phyloP scores from a whole-genome alignment of 306 rosid species.

The Rosa multiflora region DNA sequence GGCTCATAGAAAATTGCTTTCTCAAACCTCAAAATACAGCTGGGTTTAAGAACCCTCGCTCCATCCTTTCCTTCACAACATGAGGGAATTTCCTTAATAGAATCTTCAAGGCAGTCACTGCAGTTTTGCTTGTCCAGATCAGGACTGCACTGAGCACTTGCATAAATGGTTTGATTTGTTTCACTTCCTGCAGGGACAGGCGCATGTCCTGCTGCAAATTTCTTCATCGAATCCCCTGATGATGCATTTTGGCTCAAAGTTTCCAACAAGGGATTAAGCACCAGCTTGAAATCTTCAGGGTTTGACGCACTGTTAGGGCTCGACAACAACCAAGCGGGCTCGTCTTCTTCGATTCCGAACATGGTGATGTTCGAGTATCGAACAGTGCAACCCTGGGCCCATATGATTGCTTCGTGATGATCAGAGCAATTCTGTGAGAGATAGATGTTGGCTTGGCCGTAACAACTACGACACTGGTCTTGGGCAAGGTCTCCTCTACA shows the following conservation, averaged over 20 bases:
- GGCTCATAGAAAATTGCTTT: neutral
- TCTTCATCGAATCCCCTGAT: neutral
- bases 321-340: neutral
- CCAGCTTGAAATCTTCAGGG: neutral
- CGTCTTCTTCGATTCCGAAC: neutral
- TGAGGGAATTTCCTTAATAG: neutral
- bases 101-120: neutral
- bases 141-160: slow-evolving; percentile 22
- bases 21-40: slow-evolving; percentile 29
- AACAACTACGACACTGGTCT: neutral
- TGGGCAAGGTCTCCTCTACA: slow-evolving; percentile 19
- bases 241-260: neutral
- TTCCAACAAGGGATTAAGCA: slow-evolving; percentile 2
- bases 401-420: slow-evolving; percentile 1
- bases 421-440: neutral
- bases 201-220: slow-evolving; percentile 21
- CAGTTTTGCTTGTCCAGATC: slow-evolving; percentile 16
- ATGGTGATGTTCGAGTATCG: slow-evolving; percentile 15
- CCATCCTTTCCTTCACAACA: slow-evolving; percentile 1
- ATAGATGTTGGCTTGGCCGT: neutral
- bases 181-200: neutral
- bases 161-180: slow-evolving; percentile 9
- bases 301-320: neutral
- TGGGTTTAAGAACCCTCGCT: slow-evolving; percentile 18
- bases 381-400: neutral